Evolutionary conservation across 1,284 basidiomycete species (phyloP).

Genomic region (Athelia sp.): DNA sequence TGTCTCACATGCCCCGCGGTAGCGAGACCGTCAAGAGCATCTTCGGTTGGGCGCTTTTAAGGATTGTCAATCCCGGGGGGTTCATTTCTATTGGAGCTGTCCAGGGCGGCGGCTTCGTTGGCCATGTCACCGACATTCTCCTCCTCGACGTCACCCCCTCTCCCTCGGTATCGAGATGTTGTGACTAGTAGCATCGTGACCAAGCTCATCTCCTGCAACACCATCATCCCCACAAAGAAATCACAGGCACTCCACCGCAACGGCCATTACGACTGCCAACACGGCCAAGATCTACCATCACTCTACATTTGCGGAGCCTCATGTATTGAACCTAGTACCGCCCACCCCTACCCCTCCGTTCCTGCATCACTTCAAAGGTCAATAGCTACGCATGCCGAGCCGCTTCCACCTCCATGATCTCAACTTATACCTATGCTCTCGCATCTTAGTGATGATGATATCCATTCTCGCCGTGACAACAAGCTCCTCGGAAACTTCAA

Average conservation of each 20-base stretch:
- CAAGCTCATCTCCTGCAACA: slow-evolving; percentile 92
- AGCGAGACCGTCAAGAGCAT: slow-evolving; percentile 87
- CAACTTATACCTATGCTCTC: too few relatives aligned
- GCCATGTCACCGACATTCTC: slow-evolving; percentile 94
- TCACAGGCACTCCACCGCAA: slow-evolving; percentile 95
- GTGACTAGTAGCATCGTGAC: slow-evolving; percentile 99
- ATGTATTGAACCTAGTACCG: too few relatives aligned
- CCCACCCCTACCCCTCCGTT: too few relatives aligned
- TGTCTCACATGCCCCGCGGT: slow-evolving; percentile 97
- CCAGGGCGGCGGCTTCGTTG: slow-evolving; percentile 91
- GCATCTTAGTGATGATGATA: too few relatives aligned
- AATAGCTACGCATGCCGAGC: too few relatives aligned
- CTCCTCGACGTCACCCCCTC: slow-evolving; percentile 95
- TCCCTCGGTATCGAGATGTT: slow-evolving; percentile 95
- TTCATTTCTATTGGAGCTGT: slow-evolving; percentile 92
- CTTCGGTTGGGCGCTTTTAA: slow-evolving; percentile 93
- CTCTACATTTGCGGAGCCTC: too few relatives aligned
- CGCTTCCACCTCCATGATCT: too few relatives aligned
- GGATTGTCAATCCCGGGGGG: slow-evolving; percentile 98
- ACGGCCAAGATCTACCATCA: slow-evolving; percentile 98
- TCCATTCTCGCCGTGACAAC: slow-evolving; percentile 96
- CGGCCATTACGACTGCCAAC: slow-evolving; percentile 92
- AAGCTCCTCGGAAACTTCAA: slow-evolving; percentile 99
- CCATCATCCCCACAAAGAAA: slow-evolving; percentile 99
- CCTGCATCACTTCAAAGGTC: too few relatives aligned